Evolutionary conservation across 192 early-diverging fungal genomes (phyloP), one percentile per base, ranked within the genome.

Genomic region (Gigaspora rosea): DNA sequence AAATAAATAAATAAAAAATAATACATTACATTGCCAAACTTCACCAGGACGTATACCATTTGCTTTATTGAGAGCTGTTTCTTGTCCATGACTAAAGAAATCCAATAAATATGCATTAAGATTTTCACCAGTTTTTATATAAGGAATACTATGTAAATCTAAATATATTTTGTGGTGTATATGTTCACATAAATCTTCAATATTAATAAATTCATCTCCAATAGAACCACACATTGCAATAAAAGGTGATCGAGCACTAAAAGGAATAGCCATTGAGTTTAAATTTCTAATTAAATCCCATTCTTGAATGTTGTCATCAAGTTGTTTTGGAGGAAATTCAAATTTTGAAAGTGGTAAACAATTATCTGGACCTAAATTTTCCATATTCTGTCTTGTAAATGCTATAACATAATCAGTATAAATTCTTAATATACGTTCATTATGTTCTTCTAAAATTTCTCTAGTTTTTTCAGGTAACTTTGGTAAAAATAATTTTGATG

Each of bases 181-280:
- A 48, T 77, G 76, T 41, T 35, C 32, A 2, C 49, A 32, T 20
- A 77, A 27, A 69, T 77, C 76, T 27, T 77, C 20, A 20, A 36
- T 33, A 56, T 71, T 35, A 8, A 5, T 1, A 52, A 77, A 77
- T 15, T 16, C 32, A 69, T 77, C 76, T 9, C 76, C 76, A 13
- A 47, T 10, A 2, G 52, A 52, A 58, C 66, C 50, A 52, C 50
- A 66, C 5, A 77, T 47, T 18, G 76, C 65, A 13, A 69, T 77
- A 51, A 77, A 77, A 48, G 76, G 66, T 22, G 76, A 70, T n/a
- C 76, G 66, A 20, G 76, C 76, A 59, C 15, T 10, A 57, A 48
- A 72, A 13, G 54, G 35, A 72, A 46, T 58, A 9, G 52, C 22
- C 8, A 22, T 9, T 11, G 71, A 72, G 15, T 72, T 33, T 16